Conservation (phyloP, 345 rosid species). For the Linum trigynum region DNA sequence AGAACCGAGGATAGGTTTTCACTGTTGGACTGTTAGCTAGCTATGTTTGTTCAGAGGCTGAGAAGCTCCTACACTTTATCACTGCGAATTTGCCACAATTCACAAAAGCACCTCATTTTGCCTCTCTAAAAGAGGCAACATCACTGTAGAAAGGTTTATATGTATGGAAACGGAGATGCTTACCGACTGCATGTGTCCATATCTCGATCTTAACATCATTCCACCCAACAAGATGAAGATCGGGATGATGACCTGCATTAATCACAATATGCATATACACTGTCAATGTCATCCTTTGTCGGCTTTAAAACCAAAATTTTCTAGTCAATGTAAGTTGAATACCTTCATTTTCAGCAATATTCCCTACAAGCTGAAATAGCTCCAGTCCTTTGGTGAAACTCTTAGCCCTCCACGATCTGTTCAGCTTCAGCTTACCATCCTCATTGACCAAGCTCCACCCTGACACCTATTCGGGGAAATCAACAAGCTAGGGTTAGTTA, state of each 20-base stretch:
- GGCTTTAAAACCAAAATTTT: not conserved
- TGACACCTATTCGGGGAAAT: slow-evolving; percentile 35
- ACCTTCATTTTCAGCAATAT: slow-evolving; percentile 89
- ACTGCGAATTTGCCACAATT: too few species aligned
- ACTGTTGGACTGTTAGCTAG: too few species aligned
- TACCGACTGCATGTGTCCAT: slow-evolving; percentile 93
- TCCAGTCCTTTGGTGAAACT: slow-evolving; percentile 82
- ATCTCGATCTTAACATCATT: slow-evolving; percentile 81
- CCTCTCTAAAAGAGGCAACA: too few species aligned
- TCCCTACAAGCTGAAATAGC: slow-evolving; percentile 59
- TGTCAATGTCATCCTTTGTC: not conserved
- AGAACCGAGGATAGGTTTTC: too few species aligned
- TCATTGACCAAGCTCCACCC: slow-evolving; percentile 80
- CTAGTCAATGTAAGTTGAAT: not conserved
- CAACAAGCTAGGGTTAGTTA: slow-evolving; percentile 5
- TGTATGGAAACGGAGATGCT: slow-evolving; percentile 9
- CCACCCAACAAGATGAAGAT: slow-evolving; percentile 97
- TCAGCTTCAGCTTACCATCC: slow-evolving; percentile 58
- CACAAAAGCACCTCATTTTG: too few species aligned
- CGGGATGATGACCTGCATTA: slow-evolving; percentile 90
- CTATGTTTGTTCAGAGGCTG: too few species aligned
- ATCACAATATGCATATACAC: slow-evolving; percentile 13
- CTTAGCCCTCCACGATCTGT: slow-evolving; percentile 56
- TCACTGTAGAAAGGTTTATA: too few species aligned
- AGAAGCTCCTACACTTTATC: too few species aligned